Evolutionary conservation across 164 flowering plant genomes (phyloP).

Genomic region (Macadamia integrifolia): DNA sequence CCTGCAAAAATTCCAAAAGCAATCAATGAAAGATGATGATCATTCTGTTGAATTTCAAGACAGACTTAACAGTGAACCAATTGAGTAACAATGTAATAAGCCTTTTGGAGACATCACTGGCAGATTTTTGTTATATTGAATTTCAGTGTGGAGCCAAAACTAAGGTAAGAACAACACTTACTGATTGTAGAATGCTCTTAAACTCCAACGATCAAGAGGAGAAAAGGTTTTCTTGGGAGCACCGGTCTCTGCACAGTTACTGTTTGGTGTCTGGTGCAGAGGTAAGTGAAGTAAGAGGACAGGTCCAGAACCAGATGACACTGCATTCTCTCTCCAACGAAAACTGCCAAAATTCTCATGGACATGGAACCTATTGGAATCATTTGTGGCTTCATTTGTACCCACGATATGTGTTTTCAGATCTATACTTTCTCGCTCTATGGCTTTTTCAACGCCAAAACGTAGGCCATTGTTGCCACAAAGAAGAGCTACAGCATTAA

Average conservation of each 20-base stretch:
- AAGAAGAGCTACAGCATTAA: constrained; percentile 62
- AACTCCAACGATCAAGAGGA: constrained; percentile 1
- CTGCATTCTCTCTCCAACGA: constrained; percentile 41
- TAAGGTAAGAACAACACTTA: constrained; percentile 4
- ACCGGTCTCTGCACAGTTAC: constrained; percentile 9
- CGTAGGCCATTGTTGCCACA: constrained; percentile 53
- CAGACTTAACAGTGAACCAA: not conserved
- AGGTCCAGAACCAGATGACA: constrained; percentile 58
- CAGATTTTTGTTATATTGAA: not conserved
- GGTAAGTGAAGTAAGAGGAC: constrained; percentile 73
- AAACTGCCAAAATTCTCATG: constrained; percentile 12
- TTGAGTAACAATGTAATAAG: too few relatives aligned
- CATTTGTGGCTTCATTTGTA: constrained; percentile 4
- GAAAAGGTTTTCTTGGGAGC: constrained; percentile 6
- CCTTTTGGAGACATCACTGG: too few relatives aligned
- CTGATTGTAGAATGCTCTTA: constrained; percentile 8
- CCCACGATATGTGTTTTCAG: constrained; percentile 20
- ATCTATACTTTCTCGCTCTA: constrained; percentile 52
- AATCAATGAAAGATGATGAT: not conserved
- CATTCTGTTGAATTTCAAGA: not conserved
- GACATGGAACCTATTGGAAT: constrained; percentile 2
- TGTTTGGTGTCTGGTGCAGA: constrained; percentile 25
- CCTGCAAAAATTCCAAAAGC: constrained; percentile 27
- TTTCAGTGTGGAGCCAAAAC: not conserved
- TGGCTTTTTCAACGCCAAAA: constrained; percentile 47